phyloP scores from a whole-genome alignment of 202 grass and related monocot genomes.

The Carex arenaria region DNA sequence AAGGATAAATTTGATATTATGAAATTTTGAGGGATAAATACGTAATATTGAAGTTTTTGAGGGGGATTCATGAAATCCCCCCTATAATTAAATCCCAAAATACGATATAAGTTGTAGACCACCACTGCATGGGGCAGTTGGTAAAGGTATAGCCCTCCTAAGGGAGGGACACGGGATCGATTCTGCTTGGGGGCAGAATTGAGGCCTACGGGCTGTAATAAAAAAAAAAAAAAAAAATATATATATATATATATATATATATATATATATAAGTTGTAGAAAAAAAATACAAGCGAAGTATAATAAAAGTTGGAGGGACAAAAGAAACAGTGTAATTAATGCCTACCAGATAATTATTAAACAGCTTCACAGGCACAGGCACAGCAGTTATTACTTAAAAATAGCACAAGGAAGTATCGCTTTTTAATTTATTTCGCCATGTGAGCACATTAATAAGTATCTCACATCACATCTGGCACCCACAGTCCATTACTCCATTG shows the following conservation, averaged over 20 bases:
- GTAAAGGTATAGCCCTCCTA: too few species aligned
- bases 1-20: too few species aligned
- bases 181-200: too few species aligned
- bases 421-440: slow-evolving; percentile 3
- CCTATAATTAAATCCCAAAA: neutral
- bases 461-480: neutral
- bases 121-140: too few species aligned
- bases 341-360: neutral
- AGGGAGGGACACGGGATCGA: too few species aligned
- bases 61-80: too few species aligned
- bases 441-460: neutral
- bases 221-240: too few species aligned
- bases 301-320: neutral
- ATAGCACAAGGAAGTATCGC: neutral
- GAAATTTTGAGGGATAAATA: too few species aligned
- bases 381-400: neutral
- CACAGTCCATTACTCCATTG: neutral
- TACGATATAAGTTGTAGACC: neutral
- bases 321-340: neutral
- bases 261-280: neutral
- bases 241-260: too few species aligned
- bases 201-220: too few species aligned
- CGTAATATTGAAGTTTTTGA: too few species aligned
- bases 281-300: neutral
- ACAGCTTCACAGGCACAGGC: neutral